Evolutionary conservation across 202 grass and related monocot species (phyloP).

Genomic region (Digitaria exilis): DNA sequence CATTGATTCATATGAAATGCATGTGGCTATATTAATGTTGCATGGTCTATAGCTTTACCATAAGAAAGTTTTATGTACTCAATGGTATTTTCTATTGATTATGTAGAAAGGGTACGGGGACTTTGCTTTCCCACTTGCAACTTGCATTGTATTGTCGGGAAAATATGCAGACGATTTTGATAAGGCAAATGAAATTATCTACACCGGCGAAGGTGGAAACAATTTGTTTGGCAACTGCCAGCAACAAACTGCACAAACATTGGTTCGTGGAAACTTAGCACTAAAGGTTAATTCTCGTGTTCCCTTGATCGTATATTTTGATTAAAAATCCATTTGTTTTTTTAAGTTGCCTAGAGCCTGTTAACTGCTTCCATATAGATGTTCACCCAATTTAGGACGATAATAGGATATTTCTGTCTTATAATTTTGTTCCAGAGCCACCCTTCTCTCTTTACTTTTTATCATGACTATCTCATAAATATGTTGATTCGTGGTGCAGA

Average conservation of each 20-base stretch:
- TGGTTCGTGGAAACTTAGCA: constrained; percentile 70
- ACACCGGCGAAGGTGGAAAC: constrained; percentile 68
- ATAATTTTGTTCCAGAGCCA: not conserved
- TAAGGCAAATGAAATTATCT: constrained; percentile 59
- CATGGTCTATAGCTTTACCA: constrained; percentile 6
- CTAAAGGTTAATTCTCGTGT: constrained; percentile 47
- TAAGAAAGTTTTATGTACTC: constrained; percentile 21
- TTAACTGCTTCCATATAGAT: not conserved
- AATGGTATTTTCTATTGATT: constrained; percentile 44
- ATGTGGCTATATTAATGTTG: not conserved
- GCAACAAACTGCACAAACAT: constrained; percentile 52
- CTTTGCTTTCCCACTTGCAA: constrained; percentile 65
- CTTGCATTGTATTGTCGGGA: constrained; percentile 66
- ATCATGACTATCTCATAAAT: too few species aligned
- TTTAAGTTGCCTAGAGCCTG: not conserved
- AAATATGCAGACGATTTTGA: constrained; percentile 79
- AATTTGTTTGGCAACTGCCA: constrained; percentile 65
- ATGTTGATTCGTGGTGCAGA: too few species aligned
- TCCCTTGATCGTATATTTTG: not conserved
- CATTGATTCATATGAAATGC: constrained; percentile 1
- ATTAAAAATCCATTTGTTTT: constrained; percentile 7
- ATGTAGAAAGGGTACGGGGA: constrained; percentile 43
- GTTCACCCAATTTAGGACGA: not conserved
- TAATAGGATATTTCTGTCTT: not conserved
- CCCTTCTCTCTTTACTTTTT: not conserved